Conservation (phyloP, 768 basidiomycete species). For the Mycena indigotica region DNA sequence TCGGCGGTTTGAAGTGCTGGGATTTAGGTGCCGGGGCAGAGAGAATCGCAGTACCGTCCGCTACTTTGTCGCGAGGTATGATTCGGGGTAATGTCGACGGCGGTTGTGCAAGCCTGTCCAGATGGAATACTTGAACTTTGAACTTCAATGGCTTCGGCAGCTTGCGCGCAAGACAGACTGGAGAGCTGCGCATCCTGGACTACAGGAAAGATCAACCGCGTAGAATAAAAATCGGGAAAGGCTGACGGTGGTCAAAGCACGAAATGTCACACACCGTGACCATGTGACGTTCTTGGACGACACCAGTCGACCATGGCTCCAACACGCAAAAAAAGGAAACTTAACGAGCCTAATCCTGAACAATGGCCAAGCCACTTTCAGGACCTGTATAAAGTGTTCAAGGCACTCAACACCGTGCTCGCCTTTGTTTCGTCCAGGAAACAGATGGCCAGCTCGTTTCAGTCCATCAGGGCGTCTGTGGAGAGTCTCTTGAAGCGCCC, state of each 20-base stretch:
- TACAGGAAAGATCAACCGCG: not conserved
- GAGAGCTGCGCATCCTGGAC: constrained; percentile 14
- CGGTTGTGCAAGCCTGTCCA: not conserved
- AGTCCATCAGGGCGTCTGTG: constrained; percentile 73
- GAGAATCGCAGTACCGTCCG: constrained; percentile 7
- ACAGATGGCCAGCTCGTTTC: constrained; percentile 78
- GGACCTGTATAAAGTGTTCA: constrained; percentile 39
- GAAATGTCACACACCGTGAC: not conserved
- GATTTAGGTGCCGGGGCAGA: constrained; percentile 15
- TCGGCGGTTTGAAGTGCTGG: constrained; percentile 18
- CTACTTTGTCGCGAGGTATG: not conserved
- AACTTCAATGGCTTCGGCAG: constrained; percentile 10
- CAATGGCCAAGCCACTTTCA: constrained; percentile 70
- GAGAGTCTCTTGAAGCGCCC: constrained; percentile 78
- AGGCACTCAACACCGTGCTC: constrained; percentile 89
- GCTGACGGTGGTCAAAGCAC: no score
- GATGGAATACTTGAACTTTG: constrained; percentile 15
- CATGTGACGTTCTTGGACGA: not conserved
- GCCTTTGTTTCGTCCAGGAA: constrained; percentile 85
- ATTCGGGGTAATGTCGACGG: not conserved
- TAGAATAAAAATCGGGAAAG: no score
- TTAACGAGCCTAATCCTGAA: constrained; percentile 21
- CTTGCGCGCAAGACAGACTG: constrained; percentile 10
- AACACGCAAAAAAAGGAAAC: constrained; percentile 24
- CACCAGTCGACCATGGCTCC: not conserved